Percentiles rank a stretch among this genome's conserved stretches.
phyloP scores from a whole-genome alignment of 306 rosid genomes.

The Dryas alaskensis region DNA sequence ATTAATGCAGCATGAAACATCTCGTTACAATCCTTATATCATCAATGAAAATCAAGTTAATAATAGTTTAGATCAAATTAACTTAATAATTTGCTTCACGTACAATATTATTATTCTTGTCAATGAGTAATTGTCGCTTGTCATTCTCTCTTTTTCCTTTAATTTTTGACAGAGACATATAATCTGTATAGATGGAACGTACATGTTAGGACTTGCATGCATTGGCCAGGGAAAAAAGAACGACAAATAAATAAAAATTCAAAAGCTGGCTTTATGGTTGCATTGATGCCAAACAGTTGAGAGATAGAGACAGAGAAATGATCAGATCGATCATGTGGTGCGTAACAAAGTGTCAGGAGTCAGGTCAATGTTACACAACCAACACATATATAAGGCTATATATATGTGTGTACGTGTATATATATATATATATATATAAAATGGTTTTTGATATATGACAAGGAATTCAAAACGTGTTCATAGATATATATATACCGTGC shows the following conservation, averaged over 20 bases:
- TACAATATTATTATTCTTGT: too few relatives aligned
- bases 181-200: neutral
- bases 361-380: constrained; percentile 8
- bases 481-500: neutral
- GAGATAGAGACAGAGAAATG: constrained; percentile 13
- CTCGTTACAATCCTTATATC: too few relatives aligned
- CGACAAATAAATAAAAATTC: neutral
- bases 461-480: constrained; percentile 8
- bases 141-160: too few relatives aligned
- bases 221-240: neutral
- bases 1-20: too few relatives aligned
- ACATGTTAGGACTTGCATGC: neutral
- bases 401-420: neutral
- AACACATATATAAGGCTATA: neutral
- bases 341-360: neutral
- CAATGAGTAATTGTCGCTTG: too few relatives aligned
- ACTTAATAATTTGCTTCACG: too few relatives aligned
- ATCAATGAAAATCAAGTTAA: too few relatives aligned
- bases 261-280: neutral
- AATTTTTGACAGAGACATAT: too few relatives aligned
- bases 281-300: constrained; percentile 34
- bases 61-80: too few relatives aligned
- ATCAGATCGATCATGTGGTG: neutral
- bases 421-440: neutral
- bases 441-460: neutral